Conservation (phyloP, 768 basidiomycete species). For the Hericium erinaceus region DNA sequence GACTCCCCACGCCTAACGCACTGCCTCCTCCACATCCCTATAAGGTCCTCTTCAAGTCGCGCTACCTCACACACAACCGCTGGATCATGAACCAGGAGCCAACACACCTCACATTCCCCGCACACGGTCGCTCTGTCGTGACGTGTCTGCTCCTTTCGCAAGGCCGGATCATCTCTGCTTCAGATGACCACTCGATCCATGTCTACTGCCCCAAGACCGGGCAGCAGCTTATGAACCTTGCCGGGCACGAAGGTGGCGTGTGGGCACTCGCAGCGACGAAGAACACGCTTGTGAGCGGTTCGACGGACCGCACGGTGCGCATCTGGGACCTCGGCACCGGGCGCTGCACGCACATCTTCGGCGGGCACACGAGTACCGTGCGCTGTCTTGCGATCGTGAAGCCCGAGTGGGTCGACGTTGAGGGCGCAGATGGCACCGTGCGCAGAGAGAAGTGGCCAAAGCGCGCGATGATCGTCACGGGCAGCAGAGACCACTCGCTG, state of each 20-base stretch:
- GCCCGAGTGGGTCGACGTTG: conserved; percentile 76
- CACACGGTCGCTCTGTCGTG: conserved; percentile 85
- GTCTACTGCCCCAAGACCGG: conserved; percentile 88
- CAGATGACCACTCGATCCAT: conserved; percentile 95
- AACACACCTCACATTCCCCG: conserved; percentile 74
- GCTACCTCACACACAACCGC: conserved; percentile 67
- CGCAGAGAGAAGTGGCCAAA: conserved; percentile 67
- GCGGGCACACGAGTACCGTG: conserved; percentile 94
- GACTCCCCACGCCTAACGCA: conserved; percentile 30
- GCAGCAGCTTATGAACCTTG: conserved; percentile 57
- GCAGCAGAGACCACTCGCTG: conserved; percentile 58
- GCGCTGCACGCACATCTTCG: conserved; percentile 85
- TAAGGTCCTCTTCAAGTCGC: conserved; percentile 89
- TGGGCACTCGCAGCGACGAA: conserved; percentile 93
- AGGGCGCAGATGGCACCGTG: conserved; percentile 51
- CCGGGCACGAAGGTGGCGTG: conserved; percentile 92
- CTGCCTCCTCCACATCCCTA: conserved; percentile 78
- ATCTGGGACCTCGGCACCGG: conserved; percentile 83
- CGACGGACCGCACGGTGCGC: conserved; percentile 87
- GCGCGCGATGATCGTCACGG: conserved; percentile 63
- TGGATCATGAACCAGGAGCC: conserved; percentile 72
- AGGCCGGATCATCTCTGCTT: conserved; percentile 92
- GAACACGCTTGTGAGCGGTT: conserved; percentile 83
- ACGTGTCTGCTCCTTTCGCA: conserved; percentile 94
- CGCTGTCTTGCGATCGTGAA: conserved; percentile 94